Percentiles rank a stretch among this genome's conserved stretches.
phyloP scores from a whole-genome alignment of 2,329 filamentous ascomycete species.

The Arthrobotrys entomopaga region DNA sequence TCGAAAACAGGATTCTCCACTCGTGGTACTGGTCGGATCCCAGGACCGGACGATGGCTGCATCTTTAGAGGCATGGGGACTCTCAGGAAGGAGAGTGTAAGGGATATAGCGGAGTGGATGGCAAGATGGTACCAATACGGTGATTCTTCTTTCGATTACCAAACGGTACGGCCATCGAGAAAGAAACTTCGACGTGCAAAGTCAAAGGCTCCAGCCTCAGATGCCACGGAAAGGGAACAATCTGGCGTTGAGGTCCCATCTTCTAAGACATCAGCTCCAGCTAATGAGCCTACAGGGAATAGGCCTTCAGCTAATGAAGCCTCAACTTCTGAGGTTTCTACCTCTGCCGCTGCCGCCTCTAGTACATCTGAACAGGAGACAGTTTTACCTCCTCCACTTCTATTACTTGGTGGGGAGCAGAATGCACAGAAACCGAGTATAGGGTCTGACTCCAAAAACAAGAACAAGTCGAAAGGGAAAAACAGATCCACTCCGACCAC shows the following conservation, averaged over 20 bases:
- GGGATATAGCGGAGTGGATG: slow-evolving; percentile 53
- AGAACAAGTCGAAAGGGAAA: slow-evolving; percentile 28
- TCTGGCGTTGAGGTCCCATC: background rate
- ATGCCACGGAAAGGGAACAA: background rate
- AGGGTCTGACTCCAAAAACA: slow-evolving; percentile 11
- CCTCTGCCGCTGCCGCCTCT: slow-evolving; percentile 28
- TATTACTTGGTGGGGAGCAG: slow-evolving; percentile 9
- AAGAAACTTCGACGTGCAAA: slow-evolving; percentile 36
- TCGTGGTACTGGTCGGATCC: slow-evolving; percentile 47
- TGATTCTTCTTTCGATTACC: slow-evolving; percentile 49
- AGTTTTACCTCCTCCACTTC: slow-evolving; percentile 27
- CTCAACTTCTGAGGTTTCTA: background rate
- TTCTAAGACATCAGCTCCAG: background rate
- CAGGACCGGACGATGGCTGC: slow-evolving; percentile 57
- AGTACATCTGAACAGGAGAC: slow-evolving; percentile 20
- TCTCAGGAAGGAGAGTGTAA: slow-evolving; percentile 51
- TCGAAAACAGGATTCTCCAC: slow-evolving; percentile 56
- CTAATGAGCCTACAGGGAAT: background rate
- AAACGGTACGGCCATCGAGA: slow-evolving; percentile 35
- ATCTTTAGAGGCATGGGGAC: slow-evolving; percentile 57
- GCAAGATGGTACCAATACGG: slow-evolving; percentile 52
- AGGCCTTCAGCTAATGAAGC: background rate
- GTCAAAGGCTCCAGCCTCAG: slow-evolving; percentile 19
- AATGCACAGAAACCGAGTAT: slow-evolving; percentile 11
- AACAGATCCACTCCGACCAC: slow-evolving; percentile 11